phyloP scores from a whole-genome alignment of 805 yeast species.

The Candida suzukii region DNA sequence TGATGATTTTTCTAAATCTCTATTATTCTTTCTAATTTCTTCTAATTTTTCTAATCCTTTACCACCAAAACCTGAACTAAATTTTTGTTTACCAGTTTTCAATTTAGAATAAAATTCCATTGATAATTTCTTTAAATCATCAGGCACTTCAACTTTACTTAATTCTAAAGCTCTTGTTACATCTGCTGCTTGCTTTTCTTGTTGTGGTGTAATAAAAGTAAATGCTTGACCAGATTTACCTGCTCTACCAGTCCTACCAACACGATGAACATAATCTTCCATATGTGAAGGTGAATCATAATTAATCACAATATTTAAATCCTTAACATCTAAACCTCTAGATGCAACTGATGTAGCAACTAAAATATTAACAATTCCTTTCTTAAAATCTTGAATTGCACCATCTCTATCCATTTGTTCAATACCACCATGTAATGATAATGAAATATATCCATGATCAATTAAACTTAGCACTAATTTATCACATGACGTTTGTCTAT shows the following conservation, averaged over 20 bases:
- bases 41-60: constrained; percentile 80
- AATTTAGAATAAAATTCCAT: constrained; percentile 51
- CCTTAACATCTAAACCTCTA: constrained; percentile 90
- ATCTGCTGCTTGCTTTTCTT: constrained; percentile 61
- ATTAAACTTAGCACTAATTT: constrained; percentile 46
- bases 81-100: constrained; percentile 54
- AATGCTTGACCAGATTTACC: constrained; percentile 66
- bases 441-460: constrained; percentile 47
- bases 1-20: constrained; percentile 41
- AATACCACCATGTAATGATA: constrained; percentile 87
- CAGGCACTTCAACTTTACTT: constrained; percentile 49
- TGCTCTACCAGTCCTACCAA: constrained; percentile 95
- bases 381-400: constrained; percentile 64
- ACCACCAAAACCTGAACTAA: constrained; percentile 85
- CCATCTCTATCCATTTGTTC: constrained; percentile 76
- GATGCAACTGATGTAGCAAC: constrained; percentile 95
- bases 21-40: constrained; percentile 44
- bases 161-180: constrained; percentile 60
- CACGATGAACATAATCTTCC: constrained; percentile 95
- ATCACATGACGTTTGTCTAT: constrained; percentile 86
- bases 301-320: constrained; percentile 71
- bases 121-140: constrained; percentile 43
- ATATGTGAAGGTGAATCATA: constrained; percentile 78
- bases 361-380: constrained; percentile 53
- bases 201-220: constrained; percentile 58